Evolutionary conservation across 2,329 filamentous ascomycete species (phyloP).

Genomic region (Venturia pyrina): DNA sequence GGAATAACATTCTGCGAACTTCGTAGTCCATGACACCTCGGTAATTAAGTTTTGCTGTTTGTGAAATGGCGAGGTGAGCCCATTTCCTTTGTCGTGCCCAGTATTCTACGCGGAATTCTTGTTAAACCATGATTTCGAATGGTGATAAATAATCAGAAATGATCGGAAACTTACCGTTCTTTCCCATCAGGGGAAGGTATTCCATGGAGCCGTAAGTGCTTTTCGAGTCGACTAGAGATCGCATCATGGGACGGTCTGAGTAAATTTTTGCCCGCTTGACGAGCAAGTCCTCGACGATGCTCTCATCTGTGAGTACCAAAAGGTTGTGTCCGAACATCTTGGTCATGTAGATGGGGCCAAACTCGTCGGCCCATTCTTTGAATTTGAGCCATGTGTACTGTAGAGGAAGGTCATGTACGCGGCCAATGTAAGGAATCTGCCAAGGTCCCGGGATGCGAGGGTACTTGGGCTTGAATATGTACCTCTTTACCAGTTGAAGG

Average conservation of each 20-base stretch:
- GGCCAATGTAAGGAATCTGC: slow-evolving; percentile 26
- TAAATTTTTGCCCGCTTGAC: slow-evolving; percentile 32
- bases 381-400: slow-evolving; percentile 38
- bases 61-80: slow-evolving; percentile 41
- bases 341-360: slow-evolving; percentile 34
- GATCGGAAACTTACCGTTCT: slow-evolving; percentile 35
- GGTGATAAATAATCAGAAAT: too few species aligned
- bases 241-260: slow-evolving; percentile 32
- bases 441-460: slow-evolving; percentile 29
- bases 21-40: slow-evolving; percentile 43
- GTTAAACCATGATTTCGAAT: background rate
- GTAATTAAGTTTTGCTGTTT: slow-evolving; percentile 33
- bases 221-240: slow-evolving; percentile 45
- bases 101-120: slow-evolving; percentile 31
- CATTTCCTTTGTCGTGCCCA: slow-evolving; percentile 46
- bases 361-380: slow-evolving; percentile 25
- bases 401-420: slow-evolving; percentile 39
- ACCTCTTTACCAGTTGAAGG: background rate
- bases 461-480: background rate
- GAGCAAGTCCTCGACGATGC: slow-evolving; percentile 34
- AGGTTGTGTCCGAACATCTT: slow-evolving; percentile 32
- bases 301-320: slow-evolving; percentile 29
- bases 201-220: slow-evolving; percentile 46
- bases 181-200: slow-evolving; percentile 46
- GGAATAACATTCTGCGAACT: slow-evolving; percentile 42